Conservation (phyloP, 1,284 basidiomycete genomes). For the Lignosus rhinocerotis region DNA sequence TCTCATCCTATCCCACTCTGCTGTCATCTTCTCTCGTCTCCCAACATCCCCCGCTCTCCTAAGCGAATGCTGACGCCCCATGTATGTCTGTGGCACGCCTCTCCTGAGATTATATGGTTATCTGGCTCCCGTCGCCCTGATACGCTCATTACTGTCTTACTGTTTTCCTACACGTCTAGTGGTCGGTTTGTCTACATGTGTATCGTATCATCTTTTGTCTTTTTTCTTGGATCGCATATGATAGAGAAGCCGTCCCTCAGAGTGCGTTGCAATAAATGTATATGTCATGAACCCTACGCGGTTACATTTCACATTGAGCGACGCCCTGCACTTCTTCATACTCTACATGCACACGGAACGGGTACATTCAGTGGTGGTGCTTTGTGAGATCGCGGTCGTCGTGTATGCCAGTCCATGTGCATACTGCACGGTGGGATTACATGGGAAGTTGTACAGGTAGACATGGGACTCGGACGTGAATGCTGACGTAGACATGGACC, state of each 20-base stretch:
- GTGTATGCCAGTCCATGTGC: background rate
- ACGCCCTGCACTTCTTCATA: no score
- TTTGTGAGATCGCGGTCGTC: background rate
- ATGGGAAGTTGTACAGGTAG: background rate
- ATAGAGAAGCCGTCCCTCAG: background rate
- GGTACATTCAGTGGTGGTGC: no score
- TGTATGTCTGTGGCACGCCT: background rate
- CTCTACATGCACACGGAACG: no score
- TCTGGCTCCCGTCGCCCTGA: slow-evolving; percentile 4
- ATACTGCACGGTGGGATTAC: background rate
- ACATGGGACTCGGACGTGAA: background rate
- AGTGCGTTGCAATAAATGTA: background rate
- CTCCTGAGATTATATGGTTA: slow-evolving; percentile 5
- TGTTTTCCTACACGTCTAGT: slow-evolving; percentile 3
- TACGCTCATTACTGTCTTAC: slow-evolving; percentile 14
- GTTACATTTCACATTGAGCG: no score
- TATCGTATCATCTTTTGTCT: background rate
- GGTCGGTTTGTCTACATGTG: slow-evolving; percentile 1
- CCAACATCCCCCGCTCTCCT: background rate
- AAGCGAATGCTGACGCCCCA: background rate
- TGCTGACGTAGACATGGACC: background rate
- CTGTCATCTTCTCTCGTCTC: background rate
- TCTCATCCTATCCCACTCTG: background rate
- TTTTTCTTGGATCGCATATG: background rate
- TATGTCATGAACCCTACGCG: no score